These are phyloP conservation scores for Backusella tarrabulga DNA, from an alignment of 192 early-diverging fungal species.

Conservation along the genomic window DNA sequence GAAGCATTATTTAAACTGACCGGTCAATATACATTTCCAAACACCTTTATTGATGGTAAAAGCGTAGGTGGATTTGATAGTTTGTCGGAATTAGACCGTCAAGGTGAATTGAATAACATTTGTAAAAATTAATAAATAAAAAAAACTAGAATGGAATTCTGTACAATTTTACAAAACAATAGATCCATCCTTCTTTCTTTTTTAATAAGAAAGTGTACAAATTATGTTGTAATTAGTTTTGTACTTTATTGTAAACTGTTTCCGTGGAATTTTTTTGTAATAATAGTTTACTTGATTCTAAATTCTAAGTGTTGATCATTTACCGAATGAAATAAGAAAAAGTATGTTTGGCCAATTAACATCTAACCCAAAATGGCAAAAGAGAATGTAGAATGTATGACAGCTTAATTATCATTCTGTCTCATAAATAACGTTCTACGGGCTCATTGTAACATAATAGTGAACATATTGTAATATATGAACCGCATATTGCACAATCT, in stretches of 20 bases:
- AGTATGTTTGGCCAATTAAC: not conserved
- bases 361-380: not conserved
- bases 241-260: not conserved
- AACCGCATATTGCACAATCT: not conserved
- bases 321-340: not conserved
- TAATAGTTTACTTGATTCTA: not conserved
- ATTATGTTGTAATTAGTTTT: not conserved
- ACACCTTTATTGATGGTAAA: slow-evolving; percentile 21
- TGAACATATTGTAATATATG: not conserved
- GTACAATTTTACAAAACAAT: not conserved
- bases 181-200: not conserved
- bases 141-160: not conserved
- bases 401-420: not conserved
- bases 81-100: slow-evolving; percentile 18
- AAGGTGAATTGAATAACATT: slow-evolving; percentile 2
- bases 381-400: not conserved
- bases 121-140: not conserved
- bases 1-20: slow-evolving; percentile 20
- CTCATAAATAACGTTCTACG: not conserved
- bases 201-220: not conserved
- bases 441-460: not conserved
- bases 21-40: slow-evolving; percentile 24
- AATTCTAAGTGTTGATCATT: not conserved
- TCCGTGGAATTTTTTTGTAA: not conserved
- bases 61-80: slow-evolving; percentile 29